Evolutionary conservation across 768 basidiomycete genomes (phyloP), one percentile per base, ranked within the genome.

Genomic region (Fibroporia radiculosa): DNA sequence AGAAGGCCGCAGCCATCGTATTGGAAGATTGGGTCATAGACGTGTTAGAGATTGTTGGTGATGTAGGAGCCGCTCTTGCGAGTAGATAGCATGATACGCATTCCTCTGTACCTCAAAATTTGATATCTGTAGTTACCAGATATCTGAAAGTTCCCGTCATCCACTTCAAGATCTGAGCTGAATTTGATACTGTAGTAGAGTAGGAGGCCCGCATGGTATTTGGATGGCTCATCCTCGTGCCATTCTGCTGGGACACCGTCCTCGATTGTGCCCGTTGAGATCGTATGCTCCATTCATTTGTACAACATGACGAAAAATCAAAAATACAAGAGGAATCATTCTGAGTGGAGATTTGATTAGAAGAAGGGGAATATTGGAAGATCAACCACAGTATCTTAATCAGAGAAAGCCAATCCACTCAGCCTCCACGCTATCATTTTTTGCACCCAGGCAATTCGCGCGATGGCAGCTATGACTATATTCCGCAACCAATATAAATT

Each of bases 11-110:
- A 47, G 63, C 58, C 24, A 55, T 64, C 25, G 65, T 69, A 4
- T 56, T 68, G 6, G 82, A 84, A 40, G 66, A 68, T 12, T 76
- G 83, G 56, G 67, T 74, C 7, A 61, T 66, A 26, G 68, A 71
- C 28, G 67, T 84, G 12, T 71, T 82, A 64, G 71, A 79, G 39
- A 56, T 82, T 20, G 73, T 87, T 3, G 65, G 68, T 4, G 67
- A 72, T 16, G 69, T 87, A 0, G 85, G 85, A 3, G 69, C 73
- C 16, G 70, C 71, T 3, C 57, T 86, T 40, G 74, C 76, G 3
- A 56, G 56, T 38, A 50, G 64, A 45, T 50, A 35, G 34, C 16
- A 35, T 35, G 8, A 18, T 35, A n/a, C n/a, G n/a, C n/a, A n/a
- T n/a, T n/a, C n/a, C n/a, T n/a, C n/a, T n/a, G n/a, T n/a, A n/a